A percentile compares a stretch with the other conserved stretches of the same genome.
These are phyloP conservation scores for Metschnikowia chrysomelidarum DNA, from an alignment of 805 yeast genomes.

Conservation along the genomic window DNA sequence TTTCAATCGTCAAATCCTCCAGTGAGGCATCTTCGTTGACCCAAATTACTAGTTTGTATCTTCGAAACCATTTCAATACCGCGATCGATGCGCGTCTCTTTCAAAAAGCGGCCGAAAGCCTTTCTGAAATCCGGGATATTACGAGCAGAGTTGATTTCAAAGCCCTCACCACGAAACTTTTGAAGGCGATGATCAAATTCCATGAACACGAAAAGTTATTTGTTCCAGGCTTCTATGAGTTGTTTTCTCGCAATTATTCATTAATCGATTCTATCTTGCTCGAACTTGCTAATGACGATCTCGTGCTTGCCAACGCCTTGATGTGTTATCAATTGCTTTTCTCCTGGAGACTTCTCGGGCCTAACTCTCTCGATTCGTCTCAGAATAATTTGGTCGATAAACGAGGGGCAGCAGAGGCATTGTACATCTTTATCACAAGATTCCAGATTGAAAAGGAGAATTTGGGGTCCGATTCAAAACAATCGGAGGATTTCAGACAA, in stretches of 20 bases:
- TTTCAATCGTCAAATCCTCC: conserved; percentile 13
- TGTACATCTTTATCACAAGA: conserved; percentile 36
- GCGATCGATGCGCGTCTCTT: conserved; percentile 14
- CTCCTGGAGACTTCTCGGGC: conserved; percentile 37
- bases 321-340: conserved; percentile 37
- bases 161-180: conserved; percentile 24
- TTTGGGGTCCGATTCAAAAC: conserved; percentile 15
- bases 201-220: conserved; percentile 26
- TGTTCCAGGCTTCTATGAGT: conserved; percentile 15
- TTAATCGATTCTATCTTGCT: conserved; percentile 34
- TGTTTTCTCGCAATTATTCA: conserved; percentile 26
- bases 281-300: conserved; percentile 32
- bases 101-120: conserved; percentile 14
- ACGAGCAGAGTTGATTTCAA: conserved; percentile 13
- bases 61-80: conserved; percentile 11
- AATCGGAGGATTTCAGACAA: conserved; percentile 27
- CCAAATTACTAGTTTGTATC: conserved; percentile 9
- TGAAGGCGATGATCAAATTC: conserved; percentile 26
- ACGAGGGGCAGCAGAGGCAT: conserved; percentile 45
- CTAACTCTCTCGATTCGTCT: background rate
- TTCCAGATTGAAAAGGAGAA: conserved; percentile 28
- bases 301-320: conserved; percentile 28
- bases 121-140: conserved; percentile 7
- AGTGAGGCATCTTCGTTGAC: background rate
- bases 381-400: conserved; percentile 22